Conservation (phyloP, 306 rosid species). For the Castanospermum australe region DNA sequence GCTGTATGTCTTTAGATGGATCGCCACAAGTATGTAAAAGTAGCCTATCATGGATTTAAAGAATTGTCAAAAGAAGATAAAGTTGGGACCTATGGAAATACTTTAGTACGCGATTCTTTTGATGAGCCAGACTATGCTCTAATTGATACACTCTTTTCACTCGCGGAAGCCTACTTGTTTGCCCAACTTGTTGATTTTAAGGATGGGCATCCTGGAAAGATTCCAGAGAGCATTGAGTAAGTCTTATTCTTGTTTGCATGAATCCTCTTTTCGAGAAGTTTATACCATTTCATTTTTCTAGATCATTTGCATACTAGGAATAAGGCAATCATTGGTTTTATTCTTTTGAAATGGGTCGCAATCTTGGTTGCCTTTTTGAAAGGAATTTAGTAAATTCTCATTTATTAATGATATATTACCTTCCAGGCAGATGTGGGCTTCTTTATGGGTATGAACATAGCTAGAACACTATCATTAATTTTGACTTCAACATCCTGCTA, state of each 20-base stretch:
- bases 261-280: background rate
- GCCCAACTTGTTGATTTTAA: slow-evolving; percentile 88
- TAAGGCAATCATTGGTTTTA: background rate
- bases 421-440: background rate
- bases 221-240: slow-evolving; percentile 71
- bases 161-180: slow-evolving; percentile 96
- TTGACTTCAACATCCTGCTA: background rate
- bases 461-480: background rate
- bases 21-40: slow-evolving; percentile 99
- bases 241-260: slow-evolving; percentile 32
- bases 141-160: slow-evolving; percentile 91
- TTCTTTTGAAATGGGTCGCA: background rate
- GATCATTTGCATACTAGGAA: background rate
- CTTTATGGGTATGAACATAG: background rate
- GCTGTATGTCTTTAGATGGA: slow-evolving; percentile 68
- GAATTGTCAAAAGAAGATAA: slow-evolving; percentile 93
- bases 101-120: slow-evolving; percentile 84
- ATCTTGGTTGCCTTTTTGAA: background rate
- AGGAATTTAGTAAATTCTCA: background rate
- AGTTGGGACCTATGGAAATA: slow-evolving; percentile 86
- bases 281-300: background rate
- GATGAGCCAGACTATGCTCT: slow-evolving; percentile 96
- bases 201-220: slow-evolving; percentile 62
- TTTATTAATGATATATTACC: background rate
- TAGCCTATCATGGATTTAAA: slow-evolving; percentile 94